Evolutionary conservation across 2,329 filamentous ascomycete genomes (phyloP).

Genomic region (Colletotrichum filicis): DNA sequence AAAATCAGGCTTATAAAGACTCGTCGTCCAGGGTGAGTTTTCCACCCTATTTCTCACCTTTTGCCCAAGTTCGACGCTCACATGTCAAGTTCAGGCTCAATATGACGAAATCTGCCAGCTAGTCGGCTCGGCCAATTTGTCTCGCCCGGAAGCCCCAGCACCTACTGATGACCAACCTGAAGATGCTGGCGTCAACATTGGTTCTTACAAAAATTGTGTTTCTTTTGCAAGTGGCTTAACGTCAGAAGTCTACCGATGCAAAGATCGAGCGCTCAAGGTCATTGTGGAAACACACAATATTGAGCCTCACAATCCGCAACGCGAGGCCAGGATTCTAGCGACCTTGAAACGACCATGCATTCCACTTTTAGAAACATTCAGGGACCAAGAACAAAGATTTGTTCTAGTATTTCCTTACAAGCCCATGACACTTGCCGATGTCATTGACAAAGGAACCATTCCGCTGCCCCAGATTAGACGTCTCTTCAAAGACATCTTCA

Average conservation of each 20-base stretch:
- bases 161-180: conserved; percentile 16
- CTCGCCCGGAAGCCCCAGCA: neutral
- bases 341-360: conserved; percentile 69
- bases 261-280: conserved; percentile 80
- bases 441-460: conserved; percentile 65
- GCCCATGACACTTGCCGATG: conserved; percentile 75
- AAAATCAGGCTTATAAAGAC: conserved; percentile 35
- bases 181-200: conserved; percentile 59
- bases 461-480: conserved; percentile 44
- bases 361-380: conserved; percentile 77
- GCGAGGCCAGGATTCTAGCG: conserved; percentile 81
- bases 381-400: conserved; percentile 75
- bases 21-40: conserved; percentile 27
- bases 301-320: conserved; percentile 83
- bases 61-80: neutral
- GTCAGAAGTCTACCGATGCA: conserved; percentile 82
- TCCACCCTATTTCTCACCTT: neutral
- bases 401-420: conserved; percentile 89
- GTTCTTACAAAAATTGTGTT: conserved; percentile 62
- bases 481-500: conserved; percentile 75
- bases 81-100: conserved; percentile 19
- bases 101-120: conserved; percentile 57
- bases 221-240: conserved; percentile 77
- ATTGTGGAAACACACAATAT: conserved; percentile 79
- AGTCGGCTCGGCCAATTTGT: conserved; percentile 33